Evolutionary conservation across 106 monocot species (phyloP).

Genomic region (Narthecium ossifragum): DNA sequence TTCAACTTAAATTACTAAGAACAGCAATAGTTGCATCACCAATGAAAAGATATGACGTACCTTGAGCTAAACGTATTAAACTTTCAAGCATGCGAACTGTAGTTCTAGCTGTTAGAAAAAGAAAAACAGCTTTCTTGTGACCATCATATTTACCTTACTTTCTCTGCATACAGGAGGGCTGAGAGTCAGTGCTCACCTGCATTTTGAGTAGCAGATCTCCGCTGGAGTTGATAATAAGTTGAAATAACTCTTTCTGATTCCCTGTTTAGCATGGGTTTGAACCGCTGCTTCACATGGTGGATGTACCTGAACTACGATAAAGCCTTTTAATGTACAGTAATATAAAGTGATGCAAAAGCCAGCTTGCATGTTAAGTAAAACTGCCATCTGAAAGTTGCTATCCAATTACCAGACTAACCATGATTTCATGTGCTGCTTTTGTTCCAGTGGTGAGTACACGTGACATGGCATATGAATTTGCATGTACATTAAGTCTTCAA

Average conservation of each 20-base stretch:
- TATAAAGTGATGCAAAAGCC: no score
- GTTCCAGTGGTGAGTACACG: no score
- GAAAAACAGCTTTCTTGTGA: no score
- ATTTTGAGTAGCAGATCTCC: slow-evolving; percentile 85
- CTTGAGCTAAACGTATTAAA: slow-evolving; percentile 92
- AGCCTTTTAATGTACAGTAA: not conserved
- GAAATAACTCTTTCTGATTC: slow-evolving; percentile 93
- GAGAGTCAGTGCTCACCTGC: slow-evolving; percentile 48
- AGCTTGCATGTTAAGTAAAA: no score
- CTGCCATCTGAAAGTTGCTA: no score
- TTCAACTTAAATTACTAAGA: not conserved
- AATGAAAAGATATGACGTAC: slow-evolving; percentile 18
- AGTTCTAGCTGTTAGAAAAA: slow-evolving; percentile 60
- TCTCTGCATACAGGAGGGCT: not conserved
- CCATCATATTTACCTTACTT: not conserved
- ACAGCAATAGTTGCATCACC: not conserved
- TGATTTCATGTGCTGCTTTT: no score
- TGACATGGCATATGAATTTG: no score
- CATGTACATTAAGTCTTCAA: no score
- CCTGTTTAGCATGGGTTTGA: slow-evolving; percentile 68
- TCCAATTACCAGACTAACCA: no score
- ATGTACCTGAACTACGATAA: slow-evolving; percentile 55
- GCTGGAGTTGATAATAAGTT: slow-evolving; percentile 92
- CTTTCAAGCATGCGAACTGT: slow-evolving; percentile 99
- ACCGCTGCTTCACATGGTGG: slow-evolving; percentile 74